Evolutionary conservation across 805 yeast species (phyloP).

Genomic region (Yamadazyma nakazawae): DNA sequence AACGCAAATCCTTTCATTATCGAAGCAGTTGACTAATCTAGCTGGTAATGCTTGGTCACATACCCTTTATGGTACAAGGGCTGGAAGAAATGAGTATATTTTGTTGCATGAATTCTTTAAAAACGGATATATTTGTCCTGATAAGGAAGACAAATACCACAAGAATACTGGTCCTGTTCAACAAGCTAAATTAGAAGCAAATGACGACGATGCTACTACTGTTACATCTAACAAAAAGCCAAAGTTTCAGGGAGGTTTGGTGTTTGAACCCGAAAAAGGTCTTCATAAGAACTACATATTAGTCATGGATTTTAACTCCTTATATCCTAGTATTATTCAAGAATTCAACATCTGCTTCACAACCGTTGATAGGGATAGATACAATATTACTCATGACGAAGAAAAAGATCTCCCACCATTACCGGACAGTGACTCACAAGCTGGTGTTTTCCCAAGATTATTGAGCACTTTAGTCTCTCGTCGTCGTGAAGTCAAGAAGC

Average conservation of each 20-base stretch:
- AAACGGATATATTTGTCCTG: conserved; percentile 83
- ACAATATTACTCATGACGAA: conserved; percentile 38
- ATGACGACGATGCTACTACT: conserved; percentile 44
- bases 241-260: conserved; percentile 88
- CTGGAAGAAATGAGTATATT: conserved; percentile 93
- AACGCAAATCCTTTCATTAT: conserved; percentile 80
- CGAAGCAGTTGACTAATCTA: conserved; percentile 85
- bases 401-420: conserved; percentile 65
- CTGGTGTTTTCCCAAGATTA: conserved; percentile 85
- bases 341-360: conserved; percentile 97
- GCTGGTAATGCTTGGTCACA: conserved; percentile 98
- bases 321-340: conserved; percentile 96
- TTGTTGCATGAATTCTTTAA: conserved; percentile 85
- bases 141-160: conserved; percentile 54
- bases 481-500: conserved; percentile 87
- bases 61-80: conserved; percentile 90
- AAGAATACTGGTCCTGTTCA: conserved; percentile 35
- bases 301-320: conserved; percentile 97
- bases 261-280: conserved; percentile 95
- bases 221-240: conserved; percentile 60
- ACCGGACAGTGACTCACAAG: conserved; percentile 55
- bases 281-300: conserved; percentile 81
- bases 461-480: conserved; percentile 81
- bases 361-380: conserved; percentile 72
- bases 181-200: conserved; percentile 29